Evolutionary conservation across 2,329 filamentous ascomycete genomes (phyloP), one percentile per base, ranked within the genome.

Genomic region (Madurella fahalii): DNA sequence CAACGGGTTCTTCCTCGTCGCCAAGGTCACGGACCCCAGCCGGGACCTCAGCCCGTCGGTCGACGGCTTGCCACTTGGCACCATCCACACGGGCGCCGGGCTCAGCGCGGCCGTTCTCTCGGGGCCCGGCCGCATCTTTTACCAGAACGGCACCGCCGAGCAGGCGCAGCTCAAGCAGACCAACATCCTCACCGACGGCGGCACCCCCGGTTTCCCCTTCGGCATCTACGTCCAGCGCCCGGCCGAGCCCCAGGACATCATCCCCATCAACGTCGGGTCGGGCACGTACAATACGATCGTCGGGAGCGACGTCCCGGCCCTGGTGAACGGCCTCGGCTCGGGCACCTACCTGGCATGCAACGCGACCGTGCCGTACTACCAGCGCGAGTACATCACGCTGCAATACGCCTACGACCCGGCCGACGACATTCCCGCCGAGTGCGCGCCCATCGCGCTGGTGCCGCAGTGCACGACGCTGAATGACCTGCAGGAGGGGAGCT

Each of bases 141-240:
- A 79, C 70, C 67, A 75, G 53, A 80, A 81, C 61, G 76, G 73
- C 61, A 77, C 77, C 12, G 68, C 67, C 12, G 54, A 63, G 7
- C 68, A 74, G 40, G 58, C 7, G 59, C 61, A 16, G 64, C 63
- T 37, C 61, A 65, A 25, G 40, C 49, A 60, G 41, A 68, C 69
- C 37, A 69, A 67, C 41, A 63, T 75, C 47, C 52, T 79, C 31
- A 71, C 69, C 25, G 75, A 78, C 56, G 68, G 68, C 16, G 73
- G 72, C 32, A 70, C 65, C 5, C 72, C 72, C 4, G 64, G 65
- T 4, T 68, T 69, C 51, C 72, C 76, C 3, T 68, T 63, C 37
- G 73, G 71, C 45, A 63, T 78, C 53, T 61, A 59, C 16, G 60
- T 72, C 11, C 63, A 68, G 39, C 44, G 44, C 5, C 61, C 54